phyloP scores from a whole-genome alignment of 1,284 basidiomycete genomes.

The Apiotrichum laibachii region DNA sequence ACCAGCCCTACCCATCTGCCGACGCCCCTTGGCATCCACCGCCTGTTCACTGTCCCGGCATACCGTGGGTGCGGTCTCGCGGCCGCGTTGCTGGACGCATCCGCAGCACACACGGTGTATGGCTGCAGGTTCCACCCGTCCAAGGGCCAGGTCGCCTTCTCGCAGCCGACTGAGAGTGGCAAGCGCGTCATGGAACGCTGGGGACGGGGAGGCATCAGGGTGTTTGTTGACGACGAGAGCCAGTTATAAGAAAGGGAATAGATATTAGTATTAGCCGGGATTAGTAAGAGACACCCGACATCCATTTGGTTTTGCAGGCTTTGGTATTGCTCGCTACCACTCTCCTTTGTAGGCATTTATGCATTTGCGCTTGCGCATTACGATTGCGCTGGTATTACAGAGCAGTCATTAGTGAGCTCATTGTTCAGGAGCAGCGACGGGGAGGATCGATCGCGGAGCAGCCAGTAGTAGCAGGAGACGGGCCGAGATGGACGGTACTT shows the following conservation, averaged over 20 bases:
- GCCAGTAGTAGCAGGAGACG: too few relatives aligned
- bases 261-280: too few relatives aligned
- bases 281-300: too few relatives aligned
- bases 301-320: too few relatives aligned
- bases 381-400: neutral
- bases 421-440: too few relatives aligned
- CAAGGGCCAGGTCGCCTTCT: conserved; percentile 50
- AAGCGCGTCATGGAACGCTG: conserved; percentile 49
- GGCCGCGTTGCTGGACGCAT: conserved; percentile 42
- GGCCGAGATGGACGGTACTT: too few relatives aligned
- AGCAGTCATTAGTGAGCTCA: neutral
- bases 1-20: conserved; percentile 44
- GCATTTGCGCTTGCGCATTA: neutral
- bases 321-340: neutral
- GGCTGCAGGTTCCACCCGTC: conserved; percentile 45
- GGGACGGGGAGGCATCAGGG: conserved; percentile 39
- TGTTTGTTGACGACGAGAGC: conserved; percentile 50
- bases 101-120: conserved; percentile 49
- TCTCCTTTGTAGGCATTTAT: neutral
- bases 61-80: conserved; percentile 47
- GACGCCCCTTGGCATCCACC: conserved; percentile 53
- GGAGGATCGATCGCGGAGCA: too few relatives aligned
- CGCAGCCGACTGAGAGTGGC: conserved; percentile 53
- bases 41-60: conserved; percentile 52
- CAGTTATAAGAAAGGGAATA: conserved; percentile 27